These are phyloP conservation scores for Westerdykella sp. DNA, from an alignment of 2,329 filamentous ascomycete species.

Conservation along the genomic window DNA sequence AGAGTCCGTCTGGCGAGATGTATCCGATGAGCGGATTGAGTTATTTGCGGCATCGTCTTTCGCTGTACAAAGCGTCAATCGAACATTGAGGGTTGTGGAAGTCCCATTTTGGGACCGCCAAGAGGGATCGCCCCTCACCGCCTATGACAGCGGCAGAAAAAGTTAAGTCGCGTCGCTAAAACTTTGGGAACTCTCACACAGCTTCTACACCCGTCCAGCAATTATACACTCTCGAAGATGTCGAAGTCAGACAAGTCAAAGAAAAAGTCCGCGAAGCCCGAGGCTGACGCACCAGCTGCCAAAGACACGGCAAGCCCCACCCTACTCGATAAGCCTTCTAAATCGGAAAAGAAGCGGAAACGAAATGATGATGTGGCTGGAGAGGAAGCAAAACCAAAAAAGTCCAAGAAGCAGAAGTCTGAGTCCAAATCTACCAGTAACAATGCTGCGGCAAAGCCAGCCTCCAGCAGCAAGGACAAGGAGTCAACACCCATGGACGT, in stretches of 20 bases:
- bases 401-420: constrained; percentile 27
- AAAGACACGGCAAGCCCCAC: constrained; percentile 1
- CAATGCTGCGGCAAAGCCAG: constrained; percentile 8
- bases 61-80: background rate
- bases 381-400: constrained; percentile 18
- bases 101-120: constrained; percentile 7
- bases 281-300: background rate
- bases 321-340: constrained; percentile 4
- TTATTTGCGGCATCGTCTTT: constrained; percentile 26
- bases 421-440: constrained; percentile 16
- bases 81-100: background rate
- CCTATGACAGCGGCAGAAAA: constrained; percentile 16
- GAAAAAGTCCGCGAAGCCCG: background rate
- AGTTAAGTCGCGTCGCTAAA: constrained; percentile 8
- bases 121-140: constrained; percentile 13
- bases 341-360: constrained; percentile 32
- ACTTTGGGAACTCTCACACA: background rate
- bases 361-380: constrained; percentile 19
- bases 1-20: constrained; percentile 21
- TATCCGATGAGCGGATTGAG: constrained; percentile 12
- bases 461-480: constrained; percentile 21
- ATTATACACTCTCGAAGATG: constrained; percentile 8
- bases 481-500: constrained; percentile 7
- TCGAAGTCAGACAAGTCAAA: constrained; percentile 8
- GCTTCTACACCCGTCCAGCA: constrained; percentile 1